Percentiles rank a stretch among this genome's conserved stretches.
These are phyloP conservation scores for Monosporozyma unispora DNA, from an alignment of 805 yeast species.

Conservation along the genomic window DNA sequence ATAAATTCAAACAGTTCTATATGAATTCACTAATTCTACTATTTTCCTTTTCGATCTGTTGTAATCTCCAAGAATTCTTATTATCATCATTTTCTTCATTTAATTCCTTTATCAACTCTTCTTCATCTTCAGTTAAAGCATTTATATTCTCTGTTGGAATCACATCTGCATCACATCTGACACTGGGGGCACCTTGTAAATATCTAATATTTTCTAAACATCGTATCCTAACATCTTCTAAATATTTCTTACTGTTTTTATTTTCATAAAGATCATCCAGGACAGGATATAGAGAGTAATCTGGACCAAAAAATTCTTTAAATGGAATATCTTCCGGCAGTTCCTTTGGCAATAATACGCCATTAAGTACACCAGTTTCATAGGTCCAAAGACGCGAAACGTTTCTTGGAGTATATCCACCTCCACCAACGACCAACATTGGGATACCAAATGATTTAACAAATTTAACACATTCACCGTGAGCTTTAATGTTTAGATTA, in stretches of 20 bases:
- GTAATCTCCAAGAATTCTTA: conserved; percentile 20
- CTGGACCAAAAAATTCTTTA: conserved; percentile 81
- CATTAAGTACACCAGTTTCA: conserved; percentile 82
- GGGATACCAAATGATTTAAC: conserved; percentile 83
- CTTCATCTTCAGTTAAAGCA: conserved; percentile 37
- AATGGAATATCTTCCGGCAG: conserved; percentile 71
- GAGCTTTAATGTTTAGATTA: conserved; percentile 87
- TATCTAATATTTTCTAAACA: conserved; percentile 73
- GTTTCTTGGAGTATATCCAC: conserved; percentile 96
- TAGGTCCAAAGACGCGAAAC: conserved; percentile 93
- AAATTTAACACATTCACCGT: conserved; percentile 89
- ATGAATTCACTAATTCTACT: conserved; percentile 29
- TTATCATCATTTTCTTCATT: conserved; percentile 23
- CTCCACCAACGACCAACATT: conserved; percentile 91
- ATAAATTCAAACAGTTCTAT: conserved; percentile 1
- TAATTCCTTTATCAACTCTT: conserved; percentile 28
- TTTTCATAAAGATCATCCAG: conserved; percentile 76
- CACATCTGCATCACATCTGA: conserved; percentile 72
- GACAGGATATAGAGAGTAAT: conserved; percentile 77
- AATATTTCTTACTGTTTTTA: conserved; percentile 70
- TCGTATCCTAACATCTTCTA: conserved; percentile 69
- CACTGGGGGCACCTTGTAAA: conserved; percentile 88
- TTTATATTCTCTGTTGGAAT: conserved; percentile 55
- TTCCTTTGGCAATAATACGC: conserved; percentile 64
- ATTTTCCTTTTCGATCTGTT: conserved; percentile 34